These are phyloP conservation scores for Solanum sitiens DNA, from an alignment of 257 asterid species.

Conservation along the genomic window DNA sequence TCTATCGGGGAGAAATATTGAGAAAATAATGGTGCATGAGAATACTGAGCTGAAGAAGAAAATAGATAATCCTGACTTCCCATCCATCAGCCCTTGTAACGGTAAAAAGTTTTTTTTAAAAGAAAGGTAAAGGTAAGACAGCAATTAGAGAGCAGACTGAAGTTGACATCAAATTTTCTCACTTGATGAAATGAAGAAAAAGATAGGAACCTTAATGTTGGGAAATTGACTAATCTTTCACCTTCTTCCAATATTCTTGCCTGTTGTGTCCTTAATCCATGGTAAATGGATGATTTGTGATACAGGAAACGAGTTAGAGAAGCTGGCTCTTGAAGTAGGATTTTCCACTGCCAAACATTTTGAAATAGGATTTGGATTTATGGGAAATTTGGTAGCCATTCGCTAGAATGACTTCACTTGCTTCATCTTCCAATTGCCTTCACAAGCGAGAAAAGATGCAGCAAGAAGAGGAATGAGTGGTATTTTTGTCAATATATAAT, in stretches of 20 bases:
- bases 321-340: slow-evolving; percentile 63
- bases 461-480: neutral
- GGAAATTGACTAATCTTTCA: neutral
- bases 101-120: neutral
- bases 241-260: neutral
- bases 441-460: neutral
- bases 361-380: slow-evolving; percentile 50
- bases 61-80: neutral
- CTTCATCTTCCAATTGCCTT: neutral
- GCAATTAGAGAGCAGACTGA: neutral
- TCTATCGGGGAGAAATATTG: neutral
- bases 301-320: slow-evolving; percentile 80
- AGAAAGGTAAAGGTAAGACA: neutral
- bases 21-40: neutral
- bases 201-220: neutral
- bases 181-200: neutral
- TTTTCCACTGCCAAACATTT: slow-evolving; percentile 57
- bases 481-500: neutral
- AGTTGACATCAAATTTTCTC: neutral
- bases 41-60: neutral
- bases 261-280: neutral
- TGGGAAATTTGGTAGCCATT: slow-evolving; percentile 71
- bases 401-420: slow-evolving; percentile 11
- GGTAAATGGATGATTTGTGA: neutral
- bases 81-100: neutral